phyloP scores from a whole-genome alignment of 257 asterid species.

The Capsicum pubescens region DNA sequence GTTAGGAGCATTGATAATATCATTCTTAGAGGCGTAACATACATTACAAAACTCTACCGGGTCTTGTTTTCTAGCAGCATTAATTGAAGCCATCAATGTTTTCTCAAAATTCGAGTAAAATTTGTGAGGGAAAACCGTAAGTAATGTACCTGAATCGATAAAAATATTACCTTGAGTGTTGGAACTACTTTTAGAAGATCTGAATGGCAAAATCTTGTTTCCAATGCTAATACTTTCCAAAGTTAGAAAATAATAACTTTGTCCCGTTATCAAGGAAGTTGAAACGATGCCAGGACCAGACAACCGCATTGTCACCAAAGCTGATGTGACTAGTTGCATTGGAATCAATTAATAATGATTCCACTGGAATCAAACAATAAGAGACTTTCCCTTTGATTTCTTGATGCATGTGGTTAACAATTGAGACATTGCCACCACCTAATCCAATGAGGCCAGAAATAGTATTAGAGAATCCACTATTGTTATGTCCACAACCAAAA shows the following conservation, averaged over 20 bases:
- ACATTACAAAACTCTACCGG: not conserved
- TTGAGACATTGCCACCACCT: conserved; percentile 42
- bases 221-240: conserved; percentile 41
- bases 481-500: conserved; percentile 43
- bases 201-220: not conserved
- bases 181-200: not conserved
- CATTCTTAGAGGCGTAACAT: not conserved
- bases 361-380: conserved; percentile 40
- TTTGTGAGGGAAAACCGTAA: not conserved
- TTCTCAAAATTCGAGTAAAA: not conserved
- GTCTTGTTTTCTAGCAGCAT: not conserved
- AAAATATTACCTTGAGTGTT: conserved; percentile 24
- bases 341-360: not conserved
- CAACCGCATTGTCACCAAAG: conserved; percentile 41
- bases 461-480: conserved; percentile 26
- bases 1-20: not conserved
- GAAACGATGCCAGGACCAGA: conserved; percentile 36
- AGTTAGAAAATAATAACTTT: conserved; percentile 36
- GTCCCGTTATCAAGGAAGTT: conserved; percentile 30
- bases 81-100: not conserved
- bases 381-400: conserved; percentile 39
- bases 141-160: conserved; percentile 36
- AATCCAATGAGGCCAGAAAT: conserved; percentile 51
- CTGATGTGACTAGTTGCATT: conserved; percentile 38
- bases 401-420: conserved; percentile 39